Conservation (phyloP, 805 yeast genomes). For the Metschnikowia chrysomelidarum region DNA sequence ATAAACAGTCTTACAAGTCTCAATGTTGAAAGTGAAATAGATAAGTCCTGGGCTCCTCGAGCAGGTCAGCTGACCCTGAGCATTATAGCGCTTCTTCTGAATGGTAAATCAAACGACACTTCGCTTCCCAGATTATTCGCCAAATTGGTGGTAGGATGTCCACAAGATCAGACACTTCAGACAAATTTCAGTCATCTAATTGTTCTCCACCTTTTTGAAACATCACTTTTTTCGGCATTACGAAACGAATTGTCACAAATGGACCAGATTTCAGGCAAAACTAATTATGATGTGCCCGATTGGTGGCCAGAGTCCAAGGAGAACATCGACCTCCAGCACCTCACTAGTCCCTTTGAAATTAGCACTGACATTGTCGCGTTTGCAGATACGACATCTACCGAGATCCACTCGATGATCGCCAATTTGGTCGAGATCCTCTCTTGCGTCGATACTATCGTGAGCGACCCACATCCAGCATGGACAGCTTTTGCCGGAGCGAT, state of each 20-base stretch:
- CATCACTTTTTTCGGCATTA: slow-evolving; percentile 5
- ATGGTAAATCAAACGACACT: too few relatives aligned
- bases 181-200: slow-evolving; percentile 9
- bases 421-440: neutral
- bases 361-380: slow-evolving; percentile 2
- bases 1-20: too few relatives aligned
- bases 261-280: too few relatives aligned
- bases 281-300: slow-evolving; percentile 9
- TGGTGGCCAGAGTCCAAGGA: slow-evolving; percentile 12
- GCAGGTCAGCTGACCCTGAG: too few relatives aligned
- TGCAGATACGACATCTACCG: slow-evolving; percentile 1
- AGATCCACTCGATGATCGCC: slow-evolving; percentile 1
- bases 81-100: too few relatives aligned
- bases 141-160: slow-evolving; percentile 1
- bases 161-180: slow-evolving; percentile 1
- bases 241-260: too few relatives aligned
- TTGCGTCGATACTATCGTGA: slow-evolving; percentile 3
- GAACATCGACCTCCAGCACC: too few relatives aligned
- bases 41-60: too few relatives aligned
- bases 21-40: too few relatives aligned
- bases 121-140: too few relatives aligned
- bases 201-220: slow-evolving; percentile 10
- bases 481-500: slow-evolving; percentile 6
- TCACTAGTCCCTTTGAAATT: slow-evolving; percentile 13
- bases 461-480: slow-evolving; percentile 10